Percentiles rank a stretch among this genome's conserved stretches.
Evolutionary conservation across 768 basidiomycete species (phyloP).

Genomic region (Calvatia gigantea): DNA sequence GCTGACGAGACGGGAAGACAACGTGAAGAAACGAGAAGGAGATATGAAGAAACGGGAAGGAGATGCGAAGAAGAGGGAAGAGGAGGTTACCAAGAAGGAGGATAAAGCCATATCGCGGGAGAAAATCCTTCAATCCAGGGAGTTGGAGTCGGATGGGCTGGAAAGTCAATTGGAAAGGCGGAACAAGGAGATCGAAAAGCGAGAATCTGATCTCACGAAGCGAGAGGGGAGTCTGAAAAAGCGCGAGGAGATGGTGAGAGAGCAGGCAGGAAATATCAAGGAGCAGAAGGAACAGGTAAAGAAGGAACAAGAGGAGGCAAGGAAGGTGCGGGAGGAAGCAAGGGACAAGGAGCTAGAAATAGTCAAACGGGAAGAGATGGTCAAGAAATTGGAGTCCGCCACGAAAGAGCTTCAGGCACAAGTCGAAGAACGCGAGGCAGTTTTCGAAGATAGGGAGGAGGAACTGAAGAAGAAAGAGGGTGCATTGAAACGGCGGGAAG

Average conservation of each 20-base stretch:
- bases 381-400: conserved; percentile 1
- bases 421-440: background rate
- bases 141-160: background rate
- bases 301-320: background rate
- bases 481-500: background rate
- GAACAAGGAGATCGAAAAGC: background rate
- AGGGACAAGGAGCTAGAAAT: conserved; percentile 7
- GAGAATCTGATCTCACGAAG: conserved; percentile 10
- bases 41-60: conserved; percentile 13
- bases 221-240: background rate
- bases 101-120: conserved; percentile 13
- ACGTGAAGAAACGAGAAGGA: conserved; percentile 14
- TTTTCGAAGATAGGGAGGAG: background rate
- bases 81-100: conserved; percentile 14
- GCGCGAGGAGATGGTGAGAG: conserved; percentile 13
- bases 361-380: conserved; percentile 1
- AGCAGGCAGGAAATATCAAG: conserved; percentile 10
- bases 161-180: background rate
- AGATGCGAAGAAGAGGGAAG: conserved; percentile 14
- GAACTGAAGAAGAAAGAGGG: conserved; percentile 4
- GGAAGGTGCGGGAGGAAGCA: conserved; percentile 4
- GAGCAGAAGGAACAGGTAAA: conserved; percentile 12
- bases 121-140: conserved; percentile 18
- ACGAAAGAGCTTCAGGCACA: background rate
- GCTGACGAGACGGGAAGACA: conserved; percentile 19